Evolutionary conservation across 164 flowering plant genomes (phyloP), one percentile per base, ranked within the genome.

Genomic region (Liriodendron chinense): DNA sequence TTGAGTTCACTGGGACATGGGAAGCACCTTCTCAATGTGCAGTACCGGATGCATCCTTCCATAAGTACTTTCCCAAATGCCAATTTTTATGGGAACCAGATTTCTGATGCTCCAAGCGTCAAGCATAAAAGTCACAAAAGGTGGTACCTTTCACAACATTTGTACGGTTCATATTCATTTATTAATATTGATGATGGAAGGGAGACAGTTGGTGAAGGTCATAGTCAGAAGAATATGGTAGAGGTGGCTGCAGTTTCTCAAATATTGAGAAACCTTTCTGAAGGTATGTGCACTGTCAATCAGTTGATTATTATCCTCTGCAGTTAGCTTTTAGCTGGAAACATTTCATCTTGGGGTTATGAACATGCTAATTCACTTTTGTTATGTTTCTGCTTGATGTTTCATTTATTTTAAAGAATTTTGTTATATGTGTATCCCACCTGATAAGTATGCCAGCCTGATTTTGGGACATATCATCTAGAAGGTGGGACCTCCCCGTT

Each of bases 151-250:
- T 71, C 20, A 16, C 84, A 83, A 1, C 43, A n/a, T 1, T 81
- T 89, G 86, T 89, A 47, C 75, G 85, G 87, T 1, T 21, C 90
- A 9, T 89, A 76, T 71, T 86, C 92, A 1, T 89, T 86, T 64
- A 83, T 84, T n/a, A 78, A 72, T 72, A 50, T 83, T 20, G 5
- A 72, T 1, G 20, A 74, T 53, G 86, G 85, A 56, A 78, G 62
- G 63, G 88, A 76, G 26, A 7, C 9, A 13, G 75, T 65, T 62
- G 73, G 50, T 56, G 18, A 50, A 20, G 75, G 77, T 9, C 76
- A 75, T 25, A 85, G 87, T 65, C 13, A 43, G 43, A 80, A 57
- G 71, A 86, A 86, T 49, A 67, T 79, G 79, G 83, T 80, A 22
- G 87, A 86, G 82, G 85, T 78, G 2, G 81, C 78, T 25, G 84